These are phyloP conservation scores for Trametes punicea DNA, from an alignment of 768 basidiomycete species.

Conservation along the genomic window DNA sequence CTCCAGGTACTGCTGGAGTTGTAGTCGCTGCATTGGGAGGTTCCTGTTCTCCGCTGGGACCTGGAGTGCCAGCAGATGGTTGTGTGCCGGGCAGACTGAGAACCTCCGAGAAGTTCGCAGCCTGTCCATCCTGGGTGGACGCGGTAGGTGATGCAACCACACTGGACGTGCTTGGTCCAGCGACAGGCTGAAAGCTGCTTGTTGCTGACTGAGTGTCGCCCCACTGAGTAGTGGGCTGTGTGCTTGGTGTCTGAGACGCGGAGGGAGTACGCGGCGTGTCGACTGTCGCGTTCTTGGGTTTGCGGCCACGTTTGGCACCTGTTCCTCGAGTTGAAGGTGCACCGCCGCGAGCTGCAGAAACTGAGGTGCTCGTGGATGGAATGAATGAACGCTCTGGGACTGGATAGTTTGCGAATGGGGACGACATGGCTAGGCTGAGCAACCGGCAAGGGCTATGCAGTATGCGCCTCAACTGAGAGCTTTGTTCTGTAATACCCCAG, in stretches of 20 bases:
- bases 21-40: conserved; percentile 4
- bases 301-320: conserved; percentile 33
- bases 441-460: too few species aligned
- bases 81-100: conserved; percentile 25
- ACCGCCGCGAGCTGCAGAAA: conserved; percentile 18
- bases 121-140: conserved; percentile 3
- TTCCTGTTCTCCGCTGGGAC: conserved; percentile 7
- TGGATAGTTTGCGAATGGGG: conserved; percentile 28
- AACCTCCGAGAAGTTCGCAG: conserved; percentile 9
- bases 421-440: conserved; percentile 21
- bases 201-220: conserved; percentile 3
- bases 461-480: too few species aligned
- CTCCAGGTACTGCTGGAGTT: conserved; percentile 19
- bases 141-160: neutral
- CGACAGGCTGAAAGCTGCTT: conserved; percentile 1
- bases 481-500: too few species aligned
- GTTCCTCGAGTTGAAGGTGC: conserved; percentile 21
- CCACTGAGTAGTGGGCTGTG: conserved; percentile 7
- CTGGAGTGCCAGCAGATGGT: conserved; percentile 3
- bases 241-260: conserved; percentile 1
- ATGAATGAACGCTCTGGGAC: conserved; percentile 28
- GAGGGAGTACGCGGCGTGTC: conserved; percentile 20
- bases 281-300: conserved; percentile 28
- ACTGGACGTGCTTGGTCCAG: conserved; percentile 5
- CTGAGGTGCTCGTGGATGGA: conserved; percentile 6